Evolutionary conservation across 1,284 basidiomycete genomes (phyloP).

Genomic region (Vanrija sp.): DNA sequence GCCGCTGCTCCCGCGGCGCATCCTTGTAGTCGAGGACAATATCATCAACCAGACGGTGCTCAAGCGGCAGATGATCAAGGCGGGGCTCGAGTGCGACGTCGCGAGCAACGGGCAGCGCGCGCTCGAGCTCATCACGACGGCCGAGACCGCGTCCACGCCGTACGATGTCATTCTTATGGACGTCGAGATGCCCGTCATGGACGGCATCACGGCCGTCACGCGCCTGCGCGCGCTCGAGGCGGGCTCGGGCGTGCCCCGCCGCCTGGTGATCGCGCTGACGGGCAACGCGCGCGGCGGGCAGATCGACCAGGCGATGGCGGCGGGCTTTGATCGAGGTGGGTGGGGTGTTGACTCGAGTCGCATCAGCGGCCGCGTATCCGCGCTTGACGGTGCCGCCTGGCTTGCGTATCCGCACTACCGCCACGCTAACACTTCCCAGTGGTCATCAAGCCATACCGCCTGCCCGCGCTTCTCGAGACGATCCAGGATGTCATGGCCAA

Average conservation of each 20-base stretch:
- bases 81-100: conserved; percentile 30
- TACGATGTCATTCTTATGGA: conserved; percentile 30
- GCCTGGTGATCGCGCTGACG: conserved; percentile 43
- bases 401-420: no score
- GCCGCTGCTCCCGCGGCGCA: conserved; percentile 1
- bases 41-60: conserved; percentile 48
- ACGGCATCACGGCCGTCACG: conserved; percentile 39
- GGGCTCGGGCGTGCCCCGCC: conserved; percentile 20
- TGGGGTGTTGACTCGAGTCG: background rate
- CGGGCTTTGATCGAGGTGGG: conserved; percentile 33
- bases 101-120: conserved; percentile 46
- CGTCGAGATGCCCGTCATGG: conserved; percentile 44
- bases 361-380: no score
- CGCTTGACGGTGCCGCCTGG: no score
- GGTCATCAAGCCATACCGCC: conserved; percentile 15
- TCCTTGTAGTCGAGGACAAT: conserved; percentile 41
- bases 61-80: conserved; percentile 39
- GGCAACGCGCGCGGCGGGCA: conserved; percentile 41
- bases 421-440: no score
- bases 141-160: no score
- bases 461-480: conserved; percentile 8
- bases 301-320: conserved; percentile 28
- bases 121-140: conserved; percentile 21
- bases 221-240: conserved; percentile 37
- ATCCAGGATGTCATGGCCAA: background rate